Evolutionary conservation across 2,329 filamentous ascomycete species (phyloP).

Genomic region (Cladosporium austrohemisphaericum): DNA sequence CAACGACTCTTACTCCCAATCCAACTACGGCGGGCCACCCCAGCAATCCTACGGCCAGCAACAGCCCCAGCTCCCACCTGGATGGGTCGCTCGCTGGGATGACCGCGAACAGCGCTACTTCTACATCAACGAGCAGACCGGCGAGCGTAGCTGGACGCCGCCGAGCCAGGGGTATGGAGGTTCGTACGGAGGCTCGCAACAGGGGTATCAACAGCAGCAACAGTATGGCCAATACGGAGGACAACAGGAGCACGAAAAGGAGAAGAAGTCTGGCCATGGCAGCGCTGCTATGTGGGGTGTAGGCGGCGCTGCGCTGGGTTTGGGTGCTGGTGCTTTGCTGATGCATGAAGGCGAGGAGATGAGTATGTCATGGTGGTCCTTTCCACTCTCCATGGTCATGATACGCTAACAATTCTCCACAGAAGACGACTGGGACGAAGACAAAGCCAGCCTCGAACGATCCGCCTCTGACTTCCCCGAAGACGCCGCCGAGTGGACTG

Average conservation of each 20-base stretch:
- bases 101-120: conserved; percentile 39
- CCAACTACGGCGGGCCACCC: conserved; percentile 5
- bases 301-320: conserved; percentile 39
- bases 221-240: not conserved
- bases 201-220: not conserved
- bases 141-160: conserved; percentile 40
- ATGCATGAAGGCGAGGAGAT: conserved; percentile 46
- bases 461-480: conserved; percentile 41
- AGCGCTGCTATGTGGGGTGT: conserved; percentile 36
- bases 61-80: conserved; percentile 35
- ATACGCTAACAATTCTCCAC: not conserved
- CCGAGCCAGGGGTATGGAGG: conserved; percentile 23
- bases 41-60: conserved; percentile 15
- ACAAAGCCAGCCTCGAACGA: conserved; percentile 23
- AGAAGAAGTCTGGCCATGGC: conserved; percentile 30
- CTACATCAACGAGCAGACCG: conserved; percentile 47
- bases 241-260: conserved; percentile 19
- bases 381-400: not conserved
- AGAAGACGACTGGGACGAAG: conserved; percentile 19
- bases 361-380: conserved; percentile 30
- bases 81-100: conserved; percentile 47
- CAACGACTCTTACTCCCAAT: not conserved
- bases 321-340: conserved; percentile 42
- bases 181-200: not conserved
- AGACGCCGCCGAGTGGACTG: conserved; percentile 35